These are phyloP conservation scores for Lyophyllum decastes DNA, from an alignment of 768 basidiomycete genomes.

Conservation along the genomic window DNA sequence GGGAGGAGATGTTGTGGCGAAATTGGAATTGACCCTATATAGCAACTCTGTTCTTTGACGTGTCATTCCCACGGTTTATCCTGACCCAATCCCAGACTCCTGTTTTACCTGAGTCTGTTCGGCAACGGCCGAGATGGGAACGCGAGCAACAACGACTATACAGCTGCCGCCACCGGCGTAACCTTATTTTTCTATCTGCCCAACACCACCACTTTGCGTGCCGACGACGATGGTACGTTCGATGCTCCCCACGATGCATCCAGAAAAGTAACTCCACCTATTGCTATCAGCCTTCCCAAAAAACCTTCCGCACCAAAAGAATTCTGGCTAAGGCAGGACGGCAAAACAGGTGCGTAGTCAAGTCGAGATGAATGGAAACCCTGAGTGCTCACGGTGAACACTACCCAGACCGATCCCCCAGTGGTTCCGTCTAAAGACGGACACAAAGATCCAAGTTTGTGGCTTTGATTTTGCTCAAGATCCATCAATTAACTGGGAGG, in stretches of 20 bases:
- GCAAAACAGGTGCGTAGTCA: conserved; percentile 82
- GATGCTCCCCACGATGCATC: conserved; percentile 2
- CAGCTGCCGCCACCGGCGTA: conserved; percentile 29
- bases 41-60: conserved; percentile 6
- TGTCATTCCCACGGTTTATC: conserved; percentile 9
- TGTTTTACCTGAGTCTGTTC: neutral
- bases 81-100: conserved; percentile 2
- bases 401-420: conserved; percentile 87
- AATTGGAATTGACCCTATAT: neutral
- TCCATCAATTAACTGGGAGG: conserved; percentile 8
- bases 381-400: neutral
- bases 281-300: conserved; percentile 90
- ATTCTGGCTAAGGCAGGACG: conserved; percentile 94
- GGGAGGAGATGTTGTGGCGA: neutral
- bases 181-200: conserved; percentile 32
- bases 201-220: conserved; percentile 34
- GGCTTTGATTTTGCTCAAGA: conserved; percentile 1
- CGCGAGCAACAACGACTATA: conserved; percentile 30
- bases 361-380: neutral
- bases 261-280: neutral
- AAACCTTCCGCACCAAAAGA: conserved; percentile 96
- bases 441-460: conserved; percentile 89
- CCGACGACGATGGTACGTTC: conserved; percentile 52
- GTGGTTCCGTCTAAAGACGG: conserved; percentile 98
- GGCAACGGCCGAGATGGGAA: conserved; percentile 13